A percentile compares a stretch with the other conserved stretches of the same genome.
Evolutionary conservation across 2,329 filamentous ascomycete genomes (phyloP).

Genomic region (Xylariales sp.): DNA sequence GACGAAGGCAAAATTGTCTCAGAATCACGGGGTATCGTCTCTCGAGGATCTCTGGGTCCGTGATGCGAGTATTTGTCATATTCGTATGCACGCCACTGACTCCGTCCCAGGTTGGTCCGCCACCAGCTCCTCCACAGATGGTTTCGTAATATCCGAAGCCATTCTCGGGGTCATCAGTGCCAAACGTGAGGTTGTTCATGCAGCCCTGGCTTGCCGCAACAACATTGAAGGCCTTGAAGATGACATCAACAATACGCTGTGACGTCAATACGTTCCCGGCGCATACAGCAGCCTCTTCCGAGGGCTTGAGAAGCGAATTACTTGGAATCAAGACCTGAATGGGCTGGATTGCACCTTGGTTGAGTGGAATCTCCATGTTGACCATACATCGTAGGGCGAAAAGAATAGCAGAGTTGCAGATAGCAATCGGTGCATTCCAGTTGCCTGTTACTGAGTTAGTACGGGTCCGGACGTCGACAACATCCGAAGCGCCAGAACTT

Average conservation of each 20-base stretch:
- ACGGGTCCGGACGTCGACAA: too few relatives aligned
- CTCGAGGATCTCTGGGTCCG: conserved; percentile 30
- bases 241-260: conserved; percentile 24
- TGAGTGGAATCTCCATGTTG: conserved; percentile 25
- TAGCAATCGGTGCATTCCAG: conserved; percentile 32
- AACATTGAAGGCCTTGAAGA: conserved; percentile 24
- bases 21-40: conserved; percentile 18
- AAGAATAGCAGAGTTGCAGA: conserved; percentile 30
- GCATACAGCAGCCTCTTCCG: conserved; percentile 20
- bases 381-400: conserved; percentile 25
- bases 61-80: conserved; percentile 33
- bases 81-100: conserved; percentile 27
- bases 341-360: conserved; percentile 25
- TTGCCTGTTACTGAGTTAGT: conserved; percentile 17
- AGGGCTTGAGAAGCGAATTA: conserved; percentile 25
- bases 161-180: conserved; percentile 13
- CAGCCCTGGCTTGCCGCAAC: conserved; percentile 22
- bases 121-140: conserved; percentile 29
- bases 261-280: conserved; percentile 23
- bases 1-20: background rate
- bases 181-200: conserved; percentile 26
- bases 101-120: conserved; percentile 27
- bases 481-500: too few relatives aligned
- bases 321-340: conserved; percentile 20
- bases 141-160: conserved; percentile 31